These are phyloP conservation scores for Oxytropis ochrocephala DNA, from an alignment of 306 rosid genomes.

Conservation along the genomic window DNA sequence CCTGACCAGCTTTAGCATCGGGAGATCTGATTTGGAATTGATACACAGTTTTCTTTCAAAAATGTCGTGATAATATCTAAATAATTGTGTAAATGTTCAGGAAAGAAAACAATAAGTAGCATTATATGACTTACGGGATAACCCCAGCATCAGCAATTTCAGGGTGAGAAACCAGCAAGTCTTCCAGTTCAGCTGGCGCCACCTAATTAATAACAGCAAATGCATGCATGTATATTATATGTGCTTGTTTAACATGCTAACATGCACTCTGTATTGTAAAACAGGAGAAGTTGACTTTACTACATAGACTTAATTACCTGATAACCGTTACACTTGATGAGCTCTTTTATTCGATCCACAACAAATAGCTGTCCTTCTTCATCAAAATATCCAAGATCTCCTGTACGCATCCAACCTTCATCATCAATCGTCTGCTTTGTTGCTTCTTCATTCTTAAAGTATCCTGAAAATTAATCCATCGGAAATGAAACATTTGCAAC, in stretches of 20 bases:
- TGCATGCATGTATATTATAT: not conserved
- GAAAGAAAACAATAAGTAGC: not conserved
- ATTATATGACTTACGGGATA: conserved; percentile 32
- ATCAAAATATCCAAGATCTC: conserved; percentile 47
- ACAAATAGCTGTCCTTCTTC: conserved; percentile 33
- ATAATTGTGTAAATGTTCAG: not conserved
- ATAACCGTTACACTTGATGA: conserved; percentile 38
- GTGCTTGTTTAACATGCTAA: not conserved
- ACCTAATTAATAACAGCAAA: conserved; percentile 14
- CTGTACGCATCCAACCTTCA: conserved; percentile 40
- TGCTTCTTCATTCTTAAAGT: conserved; percentile 38
- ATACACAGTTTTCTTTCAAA: not conserved
- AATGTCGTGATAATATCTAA: not conserved
- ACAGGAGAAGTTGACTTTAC: too few relatives aligned
- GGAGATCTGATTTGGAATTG: conserved; percentile 29
- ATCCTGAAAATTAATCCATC: conserved; percentile 36
- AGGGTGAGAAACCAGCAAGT: conserved; percentile 35
- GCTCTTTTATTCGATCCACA: conserved; percentile 47
- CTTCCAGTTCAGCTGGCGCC: conserved; percentile 54
- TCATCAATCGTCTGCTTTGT: conserved; percentile 33
- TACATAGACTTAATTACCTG: conserved; percentile 21
- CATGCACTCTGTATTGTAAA: not conserved
- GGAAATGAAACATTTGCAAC: too few relatives aligned
- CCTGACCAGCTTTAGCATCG: conserved; percentile 50
- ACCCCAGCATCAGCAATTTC: conserved; percentile 42